Conservation (phyloP, 768 basidiomycete species). For the Ephemerocybe angulata region DNA sequence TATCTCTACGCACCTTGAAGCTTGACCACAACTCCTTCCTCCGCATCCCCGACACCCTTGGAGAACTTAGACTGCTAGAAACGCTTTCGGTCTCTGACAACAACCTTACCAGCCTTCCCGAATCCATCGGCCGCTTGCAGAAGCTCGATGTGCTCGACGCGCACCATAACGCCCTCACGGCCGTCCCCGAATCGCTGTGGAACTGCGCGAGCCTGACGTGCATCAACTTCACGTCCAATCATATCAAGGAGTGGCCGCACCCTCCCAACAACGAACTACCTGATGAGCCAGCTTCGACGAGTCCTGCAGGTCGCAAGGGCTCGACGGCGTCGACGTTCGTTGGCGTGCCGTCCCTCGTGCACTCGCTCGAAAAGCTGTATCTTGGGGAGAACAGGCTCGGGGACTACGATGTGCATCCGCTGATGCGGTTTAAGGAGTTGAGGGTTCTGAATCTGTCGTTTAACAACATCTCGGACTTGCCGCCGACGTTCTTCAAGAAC, state of each 20-base stretch:
- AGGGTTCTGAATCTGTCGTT: conserved; percentile 87
- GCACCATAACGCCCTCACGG: conserved; percentile 85
- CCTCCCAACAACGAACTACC: conserved; percentile 35
- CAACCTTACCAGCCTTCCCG: conserved; percentile 71
- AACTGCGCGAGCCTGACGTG: conserved; percentile 65
- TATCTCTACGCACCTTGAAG: conserved; percentile 64
- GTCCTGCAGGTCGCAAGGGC: conserved; percentile 26
- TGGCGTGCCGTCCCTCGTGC: conserved; percentile 43
- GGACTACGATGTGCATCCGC: conserved; percentile 71
- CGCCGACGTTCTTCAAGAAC: conserved; percentile 69
- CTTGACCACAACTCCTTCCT: conserved; percentile 88
- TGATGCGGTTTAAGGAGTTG: conserved; percentile 75
- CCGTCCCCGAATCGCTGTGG: conserved; percentile 79
- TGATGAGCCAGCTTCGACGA: conserved; percentile 10
- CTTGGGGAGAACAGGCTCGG: conserved; percentile 87
- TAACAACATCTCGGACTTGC: conserved; percentile 90
- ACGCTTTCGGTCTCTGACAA: conserved; percentile 90
- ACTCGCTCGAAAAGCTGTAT: conserved; percentile 73
- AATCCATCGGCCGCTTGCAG: conserved; percentile 70
- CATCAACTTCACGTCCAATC: conserved; percentile 88
- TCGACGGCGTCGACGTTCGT: conserved; percentile 26
- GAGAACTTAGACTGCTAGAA: conserved; percentile 66
- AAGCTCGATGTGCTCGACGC: conserved; percentile 76
- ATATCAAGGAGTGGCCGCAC: conserved; percentile 69
- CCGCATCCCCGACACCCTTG: conserved; percentile 78